phyloP scores from a whole-genome alignment of 306 rosid genomes.

The Mimosa bimucronata region DNA sequence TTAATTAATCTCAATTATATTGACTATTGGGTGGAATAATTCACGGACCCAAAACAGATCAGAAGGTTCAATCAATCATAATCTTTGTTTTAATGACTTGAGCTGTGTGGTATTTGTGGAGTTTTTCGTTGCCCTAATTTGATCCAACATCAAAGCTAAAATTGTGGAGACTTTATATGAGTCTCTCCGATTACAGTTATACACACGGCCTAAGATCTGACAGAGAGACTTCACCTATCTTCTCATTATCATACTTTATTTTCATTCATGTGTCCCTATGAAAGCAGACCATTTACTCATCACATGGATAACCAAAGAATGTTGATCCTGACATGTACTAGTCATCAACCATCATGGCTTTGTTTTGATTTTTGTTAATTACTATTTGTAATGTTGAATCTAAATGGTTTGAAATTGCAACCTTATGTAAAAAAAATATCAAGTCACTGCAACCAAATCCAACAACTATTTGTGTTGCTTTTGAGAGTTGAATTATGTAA shows the following conservation, averaged over 20 bases:
- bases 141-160: slow-evolving; percentile 37
- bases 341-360: background rate
- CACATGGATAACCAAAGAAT: background rate
- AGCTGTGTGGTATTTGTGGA: slow-evolving; percentile 26
- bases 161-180: background rate
- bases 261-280: background rate
- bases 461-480: background rate
- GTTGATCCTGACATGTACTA: background rate
- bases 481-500: background rate
- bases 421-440: background rate
- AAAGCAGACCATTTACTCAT: background rate
- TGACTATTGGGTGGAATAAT: background rate
- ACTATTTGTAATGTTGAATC: too few species aligned
- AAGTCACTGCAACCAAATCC: background rate
- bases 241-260: background rate
- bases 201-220: background rate
- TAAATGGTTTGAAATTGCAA: background rate
- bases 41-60: background rate
- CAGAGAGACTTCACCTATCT: background rate
- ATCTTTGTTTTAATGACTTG: slow-evolving; percentile 37
- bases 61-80: slow-evolving; percentile 31
- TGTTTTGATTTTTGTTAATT: background rate
- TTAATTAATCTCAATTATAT: background rate
- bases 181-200: background rate
- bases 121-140: slow-evolving; percentile 1